Percentiles rank a stretch among this genome's conserved stretches.
Evolutionary conservation across 1,284 basidiomycete species (phyloP).

Genomic region (Ustilago crameri): DNA sequence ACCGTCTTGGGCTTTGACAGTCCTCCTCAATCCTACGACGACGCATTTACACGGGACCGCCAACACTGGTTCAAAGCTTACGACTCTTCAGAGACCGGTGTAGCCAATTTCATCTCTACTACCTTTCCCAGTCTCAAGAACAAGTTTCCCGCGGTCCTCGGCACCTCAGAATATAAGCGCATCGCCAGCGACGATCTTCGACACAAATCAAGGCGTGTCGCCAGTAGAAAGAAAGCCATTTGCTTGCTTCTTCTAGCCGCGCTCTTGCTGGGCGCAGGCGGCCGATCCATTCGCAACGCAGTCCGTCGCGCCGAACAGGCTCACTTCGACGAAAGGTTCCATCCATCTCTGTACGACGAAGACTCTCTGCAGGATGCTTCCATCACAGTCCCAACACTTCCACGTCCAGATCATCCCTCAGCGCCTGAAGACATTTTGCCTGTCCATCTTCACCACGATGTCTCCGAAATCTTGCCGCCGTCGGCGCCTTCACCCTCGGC

Average conservation of each 20-base stretch:
- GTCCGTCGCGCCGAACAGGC: not conserved
- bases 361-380: constrained; percentile 33
- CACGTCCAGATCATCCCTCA: constrained; percentile 18
- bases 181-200: constrained; percentile 7
- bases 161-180: constrained; percentile 9
- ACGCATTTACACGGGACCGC: constrained; percentile 5
- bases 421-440: constrained; percentile 20
- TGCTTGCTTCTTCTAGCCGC: constrained; percentile 26
- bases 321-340: not conserved
- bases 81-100: constrained; percentile 21
- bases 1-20: constrained; percentile 14
- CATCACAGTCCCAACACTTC: constrained; percentile 19
- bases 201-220: not conserved
- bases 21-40: not conserved
- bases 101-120: constrained; percentile 11
- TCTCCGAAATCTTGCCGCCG: not conserved
- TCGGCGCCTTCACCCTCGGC: constrained; percentile 12
- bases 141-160: constrained; percentile 10
- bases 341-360: constrained; percentile 24
- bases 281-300: constrained; percentile 4
- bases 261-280: constrained; percentile 22
- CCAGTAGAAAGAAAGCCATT: constrained; percentile 10
- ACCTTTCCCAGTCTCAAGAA: constrained; percentile 20
- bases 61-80: constrained; percentile 1
- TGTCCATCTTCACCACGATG: constrained; percentile 31